Conservation (phyloP, 177 flowering plant species). For the Vitis hybrid region DNA sequence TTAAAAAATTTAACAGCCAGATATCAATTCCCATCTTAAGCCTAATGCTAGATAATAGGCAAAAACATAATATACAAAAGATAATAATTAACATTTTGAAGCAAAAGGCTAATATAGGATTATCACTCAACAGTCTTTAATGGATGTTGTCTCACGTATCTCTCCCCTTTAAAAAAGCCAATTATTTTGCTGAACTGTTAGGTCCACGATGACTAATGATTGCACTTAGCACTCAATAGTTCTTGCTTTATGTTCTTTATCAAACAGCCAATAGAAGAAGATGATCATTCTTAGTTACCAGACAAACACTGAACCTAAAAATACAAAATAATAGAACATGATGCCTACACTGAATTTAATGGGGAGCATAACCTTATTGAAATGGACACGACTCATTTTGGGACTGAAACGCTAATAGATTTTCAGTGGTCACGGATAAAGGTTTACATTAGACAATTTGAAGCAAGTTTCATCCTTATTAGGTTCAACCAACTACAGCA, state of each 20-base stretch:
- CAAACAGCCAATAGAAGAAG: background rate
- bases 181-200: conserved; percentile 3
- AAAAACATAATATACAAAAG: background rate
- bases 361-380: background rate
- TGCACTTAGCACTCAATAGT: conserved; percentile 10
- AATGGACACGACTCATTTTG: background rate
- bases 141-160: no score
- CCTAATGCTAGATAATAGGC: background rate
- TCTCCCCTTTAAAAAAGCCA: conserved; percentile 11
- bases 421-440: background rate
- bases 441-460: background rate
- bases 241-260: background rate
- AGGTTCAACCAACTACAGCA: background rate
- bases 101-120: conserved; percentile 1
- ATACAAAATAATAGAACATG: background rate
- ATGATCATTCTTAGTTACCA: background rate
- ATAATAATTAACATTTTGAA: background rate
- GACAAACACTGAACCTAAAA: background rate
- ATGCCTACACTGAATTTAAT: background rate
- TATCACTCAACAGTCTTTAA: background rate
- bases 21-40: background rate
- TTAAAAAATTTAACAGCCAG: no score
- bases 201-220: conserved; percentile 7
- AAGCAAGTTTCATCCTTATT: background rate
- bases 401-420: background rate